phyloP scores from a whole-genome alignment of 2,329 filamentous ascomycete species.

The Trichophyton schoenleinii region DNA sequence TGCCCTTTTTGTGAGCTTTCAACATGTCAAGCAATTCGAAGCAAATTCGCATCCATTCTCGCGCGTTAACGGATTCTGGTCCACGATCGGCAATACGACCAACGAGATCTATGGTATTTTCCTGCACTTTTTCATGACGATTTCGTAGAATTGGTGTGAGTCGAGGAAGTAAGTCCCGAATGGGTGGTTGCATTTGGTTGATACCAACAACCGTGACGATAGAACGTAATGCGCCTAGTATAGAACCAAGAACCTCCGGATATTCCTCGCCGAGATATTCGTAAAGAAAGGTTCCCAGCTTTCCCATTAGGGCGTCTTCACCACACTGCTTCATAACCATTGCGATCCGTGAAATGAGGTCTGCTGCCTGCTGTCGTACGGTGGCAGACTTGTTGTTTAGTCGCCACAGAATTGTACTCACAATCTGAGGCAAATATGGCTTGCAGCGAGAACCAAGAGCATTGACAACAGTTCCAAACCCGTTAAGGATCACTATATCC shows the following conservation, averaged over 20 bases:
- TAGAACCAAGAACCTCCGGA: slow-evolving; percentile 91
- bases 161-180: slow-evolving; percentile 86
- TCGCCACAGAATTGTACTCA: slow-evolving; percentile 89
- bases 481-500: slow-evolving; percentile 90
- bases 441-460: slow-evolving; percentile 88
- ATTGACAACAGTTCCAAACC: slow-evolving; percentile 95
- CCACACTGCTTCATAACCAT: slow-evolving; percentile 99
- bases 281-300: slow-evolving; percentile 87
- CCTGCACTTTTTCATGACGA: slow-evolving; percentile 96
- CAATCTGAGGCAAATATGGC: slow-evolving; percentile 91
- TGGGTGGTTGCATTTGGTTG: slow-evolving; percentile 94
- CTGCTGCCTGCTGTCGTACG: slow-evolving; percentile 90
- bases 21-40: slow-evolving; percentile 98
- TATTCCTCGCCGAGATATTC: slow-evolving; percentile 98
- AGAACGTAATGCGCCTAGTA: slow-evolving; percentile 82
- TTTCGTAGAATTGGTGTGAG: slow-evolving; percentile 97
- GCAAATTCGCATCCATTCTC: slow-evolving; percentile 99
- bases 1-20: slow-evolving; percentile 99
- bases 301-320: slow-evolving; percentile 89
- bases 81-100: slow-evolving; percentile 96
- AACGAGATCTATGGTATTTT: slow-evolving; percentile 96
- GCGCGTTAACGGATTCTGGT: slow-evolving; percentile 87
- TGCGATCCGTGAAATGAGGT: slow-evolving; percentile 90
- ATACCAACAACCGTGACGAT: slow-evolving; percentile 98
- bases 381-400: slow-evolving; percentile 97